A percentile compares a stretch with the other conserved stretches of the same genome.
These are phyloP conservation scores for Coriolopsis trogii DNA, from an alignment of 1,284 basidiomycete species.

Conservation along the genomic window DNA sequence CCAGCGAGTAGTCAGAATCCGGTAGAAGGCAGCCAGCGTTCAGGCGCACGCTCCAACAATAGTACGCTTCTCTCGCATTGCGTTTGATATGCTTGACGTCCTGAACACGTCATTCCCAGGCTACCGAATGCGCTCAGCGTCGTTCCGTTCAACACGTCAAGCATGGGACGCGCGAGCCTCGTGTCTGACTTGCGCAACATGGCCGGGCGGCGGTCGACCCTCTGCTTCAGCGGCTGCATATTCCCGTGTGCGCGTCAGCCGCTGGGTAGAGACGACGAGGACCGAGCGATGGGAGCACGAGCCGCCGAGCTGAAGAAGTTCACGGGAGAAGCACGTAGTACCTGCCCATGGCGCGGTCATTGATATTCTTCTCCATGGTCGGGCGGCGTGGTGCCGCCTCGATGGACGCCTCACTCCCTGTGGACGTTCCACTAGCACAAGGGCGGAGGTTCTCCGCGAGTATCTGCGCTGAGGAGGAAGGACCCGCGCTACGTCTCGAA, in stretches of 20 bases:
- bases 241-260: background rate
- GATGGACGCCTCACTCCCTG: background rate
- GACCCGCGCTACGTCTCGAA: too few relatives aligned
- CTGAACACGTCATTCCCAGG: conserved; percentile 6
- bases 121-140: conserved; percentile 9
- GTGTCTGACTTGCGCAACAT: too few relatives aligned
- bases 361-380: background rate
- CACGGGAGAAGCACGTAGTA: background rate
- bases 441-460: background rate
- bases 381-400: background rate
- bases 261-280: background rate
- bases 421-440: background rate
- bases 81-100: background rate
- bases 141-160: conserved; percentile 20
- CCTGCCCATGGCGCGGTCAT: too few relatives aligned
- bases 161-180: conserved; percentile 10
- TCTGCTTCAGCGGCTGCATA: background rate
- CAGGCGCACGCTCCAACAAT: background rate
- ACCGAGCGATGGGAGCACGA: background rate
- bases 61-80: background rate
- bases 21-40: background rate
- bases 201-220: background rate
- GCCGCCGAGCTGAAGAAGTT: background rate
- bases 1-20: background rate
- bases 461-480: too few relatives aligned